Evolutionary conservation across 495 filamentous ascomycete genomes (phyloP).

Genomic region (Geopyxis carbonaria): DNA sequence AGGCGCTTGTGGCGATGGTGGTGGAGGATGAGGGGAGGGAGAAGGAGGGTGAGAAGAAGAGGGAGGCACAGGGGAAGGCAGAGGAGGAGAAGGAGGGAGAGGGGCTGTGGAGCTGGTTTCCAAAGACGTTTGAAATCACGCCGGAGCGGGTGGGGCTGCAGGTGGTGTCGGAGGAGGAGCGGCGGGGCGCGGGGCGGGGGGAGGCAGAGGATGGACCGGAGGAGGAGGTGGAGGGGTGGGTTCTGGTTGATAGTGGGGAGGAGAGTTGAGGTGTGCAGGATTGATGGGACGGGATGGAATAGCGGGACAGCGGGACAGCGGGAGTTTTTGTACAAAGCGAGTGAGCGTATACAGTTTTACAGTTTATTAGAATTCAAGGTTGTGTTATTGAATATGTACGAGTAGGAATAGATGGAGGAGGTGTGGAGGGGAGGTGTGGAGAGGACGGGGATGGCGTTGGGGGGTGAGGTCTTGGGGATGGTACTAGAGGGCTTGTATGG

Average conservation of each 20-base stretch:
- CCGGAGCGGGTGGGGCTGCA: conserved; percentile 11
- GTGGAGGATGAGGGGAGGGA: conserved; percentile 23
- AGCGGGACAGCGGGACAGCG: too few relatives aligned
- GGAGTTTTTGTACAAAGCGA: too few relatives aligned
- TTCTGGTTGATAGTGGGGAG: neutral
- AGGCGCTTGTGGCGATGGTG: conserved; percentile 49
- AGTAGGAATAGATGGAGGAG: too few relatives aligned
- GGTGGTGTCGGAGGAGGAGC: conserved; percentile 6
- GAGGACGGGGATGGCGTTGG: too few relatives aligned
- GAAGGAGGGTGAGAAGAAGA: neutral
- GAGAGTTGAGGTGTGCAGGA: neutral
- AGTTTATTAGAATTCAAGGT: too few relatives aligned
- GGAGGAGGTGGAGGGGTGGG: neutral
- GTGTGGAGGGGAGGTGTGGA: too few relatives aligned
- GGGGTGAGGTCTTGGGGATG: too few relatives aligned
- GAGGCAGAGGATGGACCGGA: neutral
- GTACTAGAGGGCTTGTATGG: too few relatives aligned
- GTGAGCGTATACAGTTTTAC: too few relatives aligned
- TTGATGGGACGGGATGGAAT: too few relatives aligned
- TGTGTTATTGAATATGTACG: too few relatives aligned
- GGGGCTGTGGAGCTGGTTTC: conserved; percentile 15
- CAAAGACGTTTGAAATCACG: conserved; percentile 14
- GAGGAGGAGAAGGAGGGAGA: neutral
- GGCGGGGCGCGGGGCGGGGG: neutral
- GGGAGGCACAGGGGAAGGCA: neutral